phyloP scores from a whole-genome alignment of 2,329 filamentous ascomycete species.

The Penicillium sumatraense region DNA sequence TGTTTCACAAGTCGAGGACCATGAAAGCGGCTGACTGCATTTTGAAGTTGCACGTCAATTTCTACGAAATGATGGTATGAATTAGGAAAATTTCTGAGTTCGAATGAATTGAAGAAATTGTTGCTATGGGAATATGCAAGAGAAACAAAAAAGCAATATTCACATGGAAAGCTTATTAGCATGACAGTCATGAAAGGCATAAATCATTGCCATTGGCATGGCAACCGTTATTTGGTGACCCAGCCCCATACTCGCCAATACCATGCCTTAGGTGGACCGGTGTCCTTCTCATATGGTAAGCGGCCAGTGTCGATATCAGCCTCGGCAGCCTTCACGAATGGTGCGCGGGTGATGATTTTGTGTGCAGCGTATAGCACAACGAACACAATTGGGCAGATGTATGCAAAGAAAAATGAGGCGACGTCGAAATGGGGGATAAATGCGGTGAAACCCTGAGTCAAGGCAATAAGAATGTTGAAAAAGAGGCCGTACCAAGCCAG shows the following conservation, averaged over 20 bases:
- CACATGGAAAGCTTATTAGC: background rate
- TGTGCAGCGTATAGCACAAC: constrained; percentile 62
- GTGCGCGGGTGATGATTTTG: constrained; percentile 52
- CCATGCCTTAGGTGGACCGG: constrained; percentile 30
- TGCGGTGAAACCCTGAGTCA: constrained; percentile 71
- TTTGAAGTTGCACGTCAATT: too few species aligned
- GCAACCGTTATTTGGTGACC: constrained; percentile 18
- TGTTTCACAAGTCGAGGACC: too few species aligned
- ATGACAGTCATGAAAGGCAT: background rate
- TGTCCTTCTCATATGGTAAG: constrained; percentile 37
- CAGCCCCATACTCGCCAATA: constrained; percentile 34
- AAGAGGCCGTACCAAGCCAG: constrained; percentile 68
- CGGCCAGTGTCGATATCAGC: constrained; percentile 51
- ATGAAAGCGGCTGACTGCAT: too few species aligned
- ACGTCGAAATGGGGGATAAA: constrained; percentile 65
- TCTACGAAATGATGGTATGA: background rate
- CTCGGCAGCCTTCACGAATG: constrained; percentile 41
- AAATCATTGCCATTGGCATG: background rate
- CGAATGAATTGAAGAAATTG: background rate
- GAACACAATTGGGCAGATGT: constrained; percentile 69
- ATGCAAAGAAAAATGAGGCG: constrained; percentile 66
- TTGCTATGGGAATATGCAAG: background rate
- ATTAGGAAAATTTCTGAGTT: background rate
- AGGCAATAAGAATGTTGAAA: constrained; percentile 66
- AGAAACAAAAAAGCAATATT: background rate